Evolutionary conservation across 108 stramenopile species (phyloP).

Genomic region (Cylindrotheca fusiformis): DNA sequence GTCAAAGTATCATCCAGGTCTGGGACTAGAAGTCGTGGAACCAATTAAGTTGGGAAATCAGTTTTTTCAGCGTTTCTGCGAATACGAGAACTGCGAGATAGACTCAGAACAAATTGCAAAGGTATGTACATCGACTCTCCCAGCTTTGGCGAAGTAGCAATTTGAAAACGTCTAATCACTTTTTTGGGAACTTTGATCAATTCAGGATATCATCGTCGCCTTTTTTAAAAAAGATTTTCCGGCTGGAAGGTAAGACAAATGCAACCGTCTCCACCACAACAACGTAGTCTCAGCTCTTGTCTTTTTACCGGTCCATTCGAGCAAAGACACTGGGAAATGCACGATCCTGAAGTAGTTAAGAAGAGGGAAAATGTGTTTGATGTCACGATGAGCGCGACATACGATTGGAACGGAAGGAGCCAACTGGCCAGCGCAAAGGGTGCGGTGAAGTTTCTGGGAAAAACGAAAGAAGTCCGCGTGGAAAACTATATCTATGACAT

Average conservation of each 20-base stretch:
- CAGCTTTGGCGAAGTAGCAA: too few species aligned
- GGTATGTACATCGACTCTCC: too few species aligned
- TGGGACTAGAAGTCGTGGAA: conserved; percentile 21
- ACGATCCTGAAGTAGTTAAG: conserved; percentile 23
- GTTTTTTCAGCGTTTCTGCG: conserved; percentile 31
- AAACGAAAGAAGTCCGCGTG: conserved; percentile 25
- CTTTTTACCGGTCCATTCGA: not conserved
- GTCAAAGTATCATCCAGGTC: conserved; percentile 31
- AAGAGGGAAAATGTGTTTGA: conserved; percentile 10
- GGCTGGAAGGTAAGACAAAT: conserved; percentile 9
- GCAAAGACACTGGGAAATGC: conserved; percentile 32
- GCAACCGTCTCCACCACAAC: not conserved
- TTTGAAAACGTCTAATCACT: too few species aligned
- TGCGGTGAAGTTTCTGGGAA: conserved; percentile 14
- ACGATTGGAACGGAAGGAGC: conserved; percentile 19
- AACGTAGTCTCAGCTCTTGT: not conserved
- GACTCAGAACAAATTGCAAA: conserved; percentile 19
- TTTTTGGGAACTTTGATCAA: too few species aligned
- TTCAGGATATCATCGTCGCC: conserved; percentile 30
- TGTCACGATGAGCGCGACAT: conserved; percentile 34
- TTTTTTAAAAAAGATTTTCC: conserved; percentile 38
- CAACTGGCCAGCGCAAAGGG: conserved; percentile 27
- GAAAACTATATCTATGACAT: conserved; percentile 29
- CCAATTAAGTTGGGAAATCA: conserved; percentile 26
- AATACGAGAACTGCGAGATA: conserved; percentile 25